These are phyloP conservation scores for Mycosphaerella arachidis DNA, from an alignment of 2,329 filamentous ascomycete genomes.

Conservation along the genomic window DNA sequence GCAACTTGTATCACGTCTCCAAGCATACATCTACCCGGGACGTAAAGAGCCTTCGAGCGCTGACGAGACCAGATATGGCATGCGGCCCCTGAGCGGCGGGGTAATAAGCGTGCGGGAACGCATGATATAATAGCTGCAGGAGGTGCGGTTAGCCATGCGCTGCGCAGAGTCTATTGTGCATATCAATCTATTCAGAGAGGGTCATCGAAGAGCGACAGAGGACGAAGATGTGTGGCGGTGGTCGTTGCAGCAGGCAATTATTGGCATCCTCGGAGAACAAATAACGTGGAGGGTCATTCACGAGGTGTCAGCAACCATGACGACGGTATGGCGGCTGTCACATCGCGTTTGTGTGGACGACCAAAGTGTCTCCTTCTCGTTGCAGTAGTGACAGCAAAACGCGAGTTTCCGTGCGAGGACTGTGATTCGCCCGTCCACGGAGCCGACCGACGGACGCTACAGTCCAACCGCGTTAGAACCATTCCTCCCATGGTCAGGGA, in stretches of 20 bases:
- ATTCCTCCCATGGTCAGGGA: no score
- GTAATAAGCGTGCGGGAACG: not conserved
- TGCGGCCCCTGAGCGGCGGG: not conserved
- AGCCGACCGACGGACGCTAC: no score
- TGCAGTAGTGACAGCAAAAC: not conserved
- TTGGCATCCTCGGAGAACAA: not conserved
- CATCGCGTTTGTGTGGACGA: not conserved
- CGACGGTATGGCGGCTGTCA: not conserved
- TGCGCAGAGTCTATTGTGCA: not conserved
- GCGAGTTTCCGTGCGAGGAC: no score
- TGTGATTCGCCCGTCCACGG: no score
- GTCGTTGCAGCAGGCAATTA: not conserved
- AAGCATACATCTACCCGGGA: not conserved
- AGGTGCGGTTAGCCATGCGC: not conserved
- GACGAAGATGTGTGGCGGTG: not conserved
- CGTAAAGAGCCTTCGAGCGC: not conserved
- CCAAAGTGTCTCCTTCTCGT: no score
- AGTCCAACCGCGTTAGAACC: no score
- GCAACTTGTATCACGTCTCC: not conserved
- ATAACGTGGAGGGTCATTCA: not conserved
- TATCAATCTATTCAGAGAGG: not conserved
- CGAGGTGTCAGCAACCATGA: not conserved
- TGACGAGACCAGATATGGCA: not conserved
- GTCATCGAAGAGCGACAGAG: no score
- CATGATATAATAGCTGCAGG: not conserved